Conservation (phyloP, 495 filamentous ascomycete species). For the Xylaria flabelliformis region DNA sequence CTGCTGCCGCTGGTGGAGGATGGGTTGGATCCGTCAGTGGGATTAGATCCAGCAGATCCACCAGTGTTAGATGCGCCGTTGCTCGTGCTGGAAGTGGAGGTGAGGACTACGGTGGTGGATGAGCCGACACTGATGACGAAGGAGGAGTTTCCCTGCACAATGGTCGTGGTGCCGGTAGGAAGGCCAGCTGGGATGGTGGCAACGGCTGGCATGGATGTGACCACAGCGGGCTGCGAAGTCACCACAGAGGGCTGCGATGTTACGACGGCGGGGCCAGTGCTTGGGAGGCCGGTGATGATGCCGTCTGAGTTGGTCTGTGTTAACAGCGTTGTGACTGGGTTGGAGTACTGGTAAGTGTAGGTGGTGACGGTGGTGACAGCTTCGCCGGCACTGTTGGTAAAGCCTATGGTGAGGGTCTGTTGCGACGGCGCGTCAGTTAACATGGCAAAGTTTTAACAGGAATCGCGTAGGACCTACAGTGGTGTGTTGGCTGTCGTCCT, state of each 20-base stretch:
- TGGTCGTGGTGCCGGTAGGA: conserved; percentile 18
- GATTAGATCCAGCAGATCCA: background rate
- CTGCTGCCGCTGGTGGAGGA: conserved; percentile 1
- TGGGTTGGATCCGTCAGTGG: conserved; percentile 4
- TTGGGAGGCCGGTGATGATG: conserved; percentile 61
- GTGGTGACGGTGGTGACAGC: conserved; percentile 21
- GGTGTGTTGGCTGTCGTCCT: conserved; percentile 19
- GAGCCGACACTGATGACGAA: conserved; percentile 27
- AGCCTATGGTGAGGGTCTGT: conserved; percentile 25
- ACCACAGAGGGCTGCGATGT: conserved; percentile 47
- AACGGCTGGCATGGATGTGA: conserved; percentile 51
- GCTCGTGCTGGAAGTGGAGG: conserved; percentile 23
- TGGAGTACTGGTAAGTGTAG: conserved; percentile 37
- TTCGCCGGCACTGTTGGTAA: conserved; percentile 15
- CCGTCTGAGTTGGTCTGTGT: conserved; percentile 61
- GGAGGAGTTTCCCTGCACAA: conserved; percentile 17
- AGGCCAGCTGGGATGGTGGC: conserved; percentile 60
- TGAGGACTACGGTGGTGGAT: conserved; percentile 29
- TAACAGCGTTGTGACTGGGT: conserved; percentile 54
- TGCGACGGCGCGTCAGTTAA: conserved; percentile 2
- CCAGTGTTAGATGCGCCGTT: conserved; percentile 10
- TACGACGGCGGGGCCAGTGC: conserved; percentile 19
- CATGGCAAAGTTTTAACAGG: conserved; percentile 1
- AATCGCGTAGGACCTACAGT: conserved; percentile 16
- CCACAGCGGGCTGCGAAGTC: conserved; percentile 52